Percentiles rank a stretch among this genome's conserved stretches.
These are phyloP conservation scores for Nematocida parisii DNA, from an alignment of 371 early-diverging fungal genomes.

Conservation along the genomic window DNA sequence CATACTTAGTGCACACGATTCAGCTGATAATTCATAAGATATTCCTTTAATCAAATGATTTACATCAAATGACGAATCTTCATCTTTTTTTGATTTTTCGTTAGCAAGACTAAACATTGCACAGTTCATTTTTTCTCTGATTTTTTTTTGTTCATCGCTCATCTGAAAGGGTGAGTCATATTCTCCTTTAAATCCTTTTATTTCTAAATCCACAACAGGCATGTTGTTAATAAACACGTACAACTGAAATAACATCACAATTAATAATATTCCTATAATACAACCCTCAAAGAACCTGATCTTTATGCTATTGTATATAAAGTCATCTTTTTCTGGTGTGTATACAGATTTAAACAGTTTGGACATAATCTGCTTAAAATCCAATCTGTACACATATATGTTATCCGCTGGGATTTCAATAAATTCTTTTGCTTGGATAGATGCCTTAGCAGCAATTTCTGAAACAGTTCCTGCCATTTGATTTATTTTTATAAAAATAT, in stretches of 20 bases:
- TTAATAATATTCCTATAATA: neutral
- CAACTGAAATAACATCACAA: neutral
- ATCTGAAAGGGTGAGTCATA: neutral
- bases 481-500: neutral
- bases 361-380: neutral
- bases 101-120: neutral
- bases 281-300: neutral
- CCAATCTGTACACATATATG: neutral
- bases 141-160: neutral
- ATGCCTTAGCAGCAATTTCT: neutral
- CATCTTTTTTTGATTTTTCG: neutral
- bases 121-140: neutral
- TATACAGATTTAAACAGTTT: neutral
- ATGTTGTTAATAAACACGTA: neutral
- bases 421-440: neutral
- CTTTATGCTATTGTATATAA: neutral
- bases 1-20: neutral
- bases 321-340: neutral
- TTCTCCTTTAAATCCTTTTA: constrained; percentile 3
- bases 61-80: neutral
- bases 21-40: neutral
- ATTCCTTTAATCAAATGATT: neutral
- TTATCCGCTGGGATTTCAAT: neutral
- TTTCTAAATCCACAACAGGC: neutral
- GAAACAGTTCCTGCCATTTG: neutral